Evolutionary conservation across 805 yeast genomes (phyloP).

Genomic region (Grigorovia transvaalensis): DNA sequence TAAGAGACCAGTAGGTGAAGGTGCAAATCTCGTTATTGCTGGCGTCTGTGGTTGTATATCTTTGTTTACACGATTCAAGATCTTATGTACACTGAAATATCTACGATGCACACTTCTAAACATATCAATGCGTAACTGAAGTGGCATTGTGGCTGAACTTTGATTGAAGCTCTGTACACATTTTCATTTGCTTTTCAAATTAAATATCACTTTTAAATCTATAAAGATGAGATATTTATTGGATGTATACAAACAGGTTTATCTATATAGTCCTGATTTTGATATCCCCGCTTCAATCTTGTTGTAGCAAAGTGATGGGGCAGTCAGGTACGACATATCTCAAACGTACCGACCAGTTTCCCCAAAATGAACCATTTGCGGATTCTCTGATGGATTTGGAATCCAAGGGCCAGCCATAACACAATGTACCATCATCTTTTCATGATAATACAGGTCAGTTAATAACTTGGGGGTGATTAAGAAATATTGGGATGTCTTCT

Average conservation of each 20-base stretch:
- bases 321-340: too few relatives aligned
- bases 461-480: conserved; percentile 86
- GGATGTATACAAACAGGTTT: too few relatives aligned
- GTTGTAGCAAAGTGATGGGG: too few relatives aligned
- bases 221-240: too few relatives aligned
- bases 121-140: too few relatives aligned
- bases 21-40: conserved; percentile 88
- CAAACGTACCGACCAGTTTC: conserved; percentile 16
- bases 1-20: conserved; percentile 94
- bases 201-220: too few relatives aligned
- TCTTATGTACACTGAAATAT: background rate
- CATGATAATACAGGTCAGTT: conserved; percentile 65
- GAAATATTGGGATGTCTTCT: conserved; percentile 68
- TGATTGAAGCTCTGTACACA: too few relatives aligned
- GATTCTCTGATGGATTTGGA: conserved; percentile 29
- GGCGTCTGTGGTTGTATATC: conserved; percentile 39
- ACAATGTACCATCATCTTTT: conserved; percentile 76
- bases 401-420: conserved; percentile 53
- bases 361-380: conserved; percentile 29
- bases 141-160: too few relatives aligned
- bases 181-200: too few relatives aligned
- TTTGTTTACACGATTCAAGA: background rate
- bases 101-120: background rate
- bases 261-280: too few relatives aligned
- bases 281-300: too few relatives aligned